These are phyloP conservation scores for Venturia effusa DNA, from an alignment of 2,329 filamentous ascomycete genomes.

Conservation along the genomic window DNA sequence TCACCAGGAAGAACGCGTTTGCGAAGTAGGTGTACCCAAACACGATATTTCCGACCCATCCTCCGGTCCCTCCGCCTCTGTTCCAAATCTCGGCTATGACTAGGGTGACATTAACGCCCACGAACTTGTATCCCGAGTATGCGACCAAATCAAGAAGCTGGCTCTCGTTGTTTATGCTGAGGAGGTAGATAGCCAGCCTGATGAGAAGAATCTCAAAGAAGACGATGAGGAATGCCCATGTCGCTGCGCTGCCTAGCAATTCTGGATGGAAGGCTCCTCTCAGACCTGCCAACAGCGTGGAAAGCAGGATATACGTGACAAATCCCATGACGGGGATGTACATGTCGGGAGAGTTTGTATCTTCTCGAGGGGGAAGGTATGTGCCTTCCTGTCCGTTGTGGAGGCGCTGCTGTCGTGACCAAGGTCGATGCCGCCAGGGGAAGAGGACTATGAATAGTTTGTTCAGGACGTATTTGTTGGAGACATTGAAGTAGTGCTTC, in stretches of 20 bases:
- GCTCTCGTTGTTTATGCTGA: slow-evolving; percentile 87
- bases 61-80: slow-evolving; percentile 68
- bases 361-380: slow-evolving; percentile 85
- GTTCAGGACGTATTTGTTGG: slow-evolving; percentile 89
- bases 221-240: slow-evolving; percentile 72
- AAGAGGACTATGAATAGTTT: slow-evolving; percentile 92
- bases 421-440: slow-evolving; percentile 94
- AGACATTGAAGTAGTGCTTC: slow-evolving; percentile 97
- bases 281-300: slow-evolving; percentile 79
- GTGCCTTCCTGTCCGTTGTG: slow-evolving; percentile 50
- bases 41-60: slow-evolving; percentile 78
- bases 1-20: slow-evolving; percentile 88
- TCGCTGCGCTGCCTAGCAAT: slow-evolving; percentile 79
- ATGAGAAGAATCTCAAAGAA: slow-evolving; percentile 80
- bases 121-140: slow-evolving; percentile 97
- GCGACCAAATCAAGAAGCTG: slow-evolving; percentile 90
- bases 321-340: slow-evolving; percentile 94
- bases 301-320: slow-evolving; percentile 93
- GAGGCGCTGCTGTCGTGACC: slow-evolving; percentile 75
- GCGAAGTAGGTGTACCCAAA: slow-evolving; percentile 89
- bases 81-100: slow-evolving; percentile 68
- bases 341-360: slow-evolving; percentile 97
- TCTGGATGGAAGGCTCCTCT: slow-evolving; percentile 90
- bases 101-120: slow-evolving; percentile 87
- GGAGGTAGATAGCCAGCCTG: slow-evolving; percentile 84